Percentiles rank a stretch among this genome's conserved stretches.
Conservation (phyloP, 768 basidiomycete species). For the Coprinopsis sp. region DNA sequence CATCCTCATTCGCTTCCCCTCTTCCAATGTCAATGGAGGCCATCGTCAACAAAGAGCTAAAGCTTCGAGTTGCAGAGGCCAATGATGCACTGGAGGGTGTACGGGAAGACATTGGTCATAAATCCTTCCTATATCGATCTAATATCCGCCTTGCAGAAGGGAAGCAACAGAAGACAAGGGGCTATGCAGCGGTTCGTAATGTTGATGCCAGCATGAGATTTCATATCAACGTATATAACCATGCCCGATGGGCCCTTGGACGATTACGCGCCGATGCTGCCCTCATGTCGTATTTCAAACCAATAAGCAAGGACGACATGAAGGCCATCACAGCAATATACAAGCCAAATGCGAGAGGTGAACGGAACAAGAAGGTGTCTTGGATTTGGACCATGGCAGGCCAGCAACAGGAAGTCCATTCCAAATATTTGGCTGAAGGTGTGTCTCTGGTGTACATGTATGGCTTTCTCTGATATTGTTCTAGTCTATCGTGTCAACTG, state of each 20-base stretch:
- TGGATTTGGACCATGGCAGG: constrained; percentile 1
- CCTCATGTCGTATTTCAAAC: not conserved
- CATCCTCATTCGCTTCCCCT: not conserved
- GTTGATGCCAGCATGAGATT: not conserved
- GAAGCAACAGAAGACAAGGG: not conserved
- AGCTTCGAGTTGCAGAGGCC: not conserved
- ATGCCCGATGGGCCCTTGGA: not conserved
- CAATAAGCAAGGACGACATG: not conserved
- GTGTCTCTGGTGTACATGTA: not conserved
- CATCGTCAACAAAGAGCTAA: not conserved
- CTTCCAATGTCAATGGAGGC: not conserved
- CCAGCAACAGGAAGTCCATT: not conserved
- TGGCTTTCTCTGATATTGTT: not conserved
- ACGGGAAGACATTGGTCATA: constrained; percentile 1
- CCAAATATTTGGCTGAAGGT: not conserved
- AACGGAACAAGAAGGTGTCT: not conserved
- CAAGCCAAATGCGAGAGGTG: not conserved
- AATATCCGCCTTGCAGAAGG: not conserved
- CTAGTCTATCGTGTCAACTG: constrained; percentile 3
- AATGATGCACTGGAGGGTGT: constrained; percentile 8
- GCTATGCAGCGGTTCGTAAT: not conserved
- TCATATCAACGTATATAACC: not conserved
- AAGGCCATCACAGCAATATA: constrained; percentile 2
- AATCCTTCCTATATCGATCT: not conserved
- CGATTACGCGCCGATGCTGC: not conserved